Base-by-base conservation (phyloP, 495 filamentous ascomycete species). In the Ascodesmis nigricans region DNA sequence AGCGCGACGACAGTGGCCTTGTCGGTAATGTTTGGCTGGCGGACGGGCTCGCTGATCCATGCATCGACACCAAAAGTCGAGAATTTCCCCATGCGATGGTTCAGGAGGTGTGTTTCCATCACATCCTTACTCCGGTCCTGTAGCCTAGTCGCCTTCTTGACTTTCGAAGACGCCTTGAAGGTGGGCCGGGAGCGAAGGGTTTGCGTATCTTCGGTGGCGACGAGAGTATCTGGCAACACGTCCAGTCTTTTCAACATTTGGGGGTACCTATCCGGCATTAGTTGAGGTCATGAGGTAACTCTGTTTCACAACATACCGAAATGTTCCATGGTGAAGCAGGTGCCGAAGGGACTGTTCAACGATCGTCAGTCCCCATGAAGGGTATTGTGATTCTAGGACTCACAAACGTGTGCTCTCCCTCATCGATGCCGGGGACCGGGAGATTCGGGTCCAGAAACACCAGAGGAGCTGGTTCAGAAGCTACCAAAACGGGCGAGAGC, bases 241-340 rank as follows among this genome's bases (percentile, higher is more conserved):
- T 93, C 81, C 25, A 74, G 60, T 45, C 70, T 71, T 25, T 67
- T 61, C 47, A 91, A 75, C 11, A 90, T 66, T 11, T 66, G 55
- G 4, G 78, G 78, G 41, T 91, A 65, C 43, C 68, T 57, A 51
- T 64, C 57, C n/a, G 33, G 26, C 14, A 18, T 34, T 25, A 41
- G 26, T 21, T 21, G 29, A 32, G n/a, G 23, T 21, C 21, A 25
- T 29, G 22, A 17, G 21, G 1, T n/a, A 28, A 9, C 4, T 7
- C 8, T 17, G n/a, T 15, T 10, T 11, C 10, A 30, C 8, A 8
- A 14, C 42, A 41, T 21, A 52, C 48, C 37, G 31, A 24, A 67
- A 47, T 31, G 75, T 71, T 4, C 81, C 87, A 51, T 91, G 84
- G 47, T 87, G 81, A 56, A 79, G 81, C 35, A 95, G 71, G 55